A percentile compares a stretch with the other conserved stretches of the same genome.
Evolutionary conservation across 192 early-diverging fungal genomes (phyloP).

Genomic region (Pilobolus umbonatus): DNA sequence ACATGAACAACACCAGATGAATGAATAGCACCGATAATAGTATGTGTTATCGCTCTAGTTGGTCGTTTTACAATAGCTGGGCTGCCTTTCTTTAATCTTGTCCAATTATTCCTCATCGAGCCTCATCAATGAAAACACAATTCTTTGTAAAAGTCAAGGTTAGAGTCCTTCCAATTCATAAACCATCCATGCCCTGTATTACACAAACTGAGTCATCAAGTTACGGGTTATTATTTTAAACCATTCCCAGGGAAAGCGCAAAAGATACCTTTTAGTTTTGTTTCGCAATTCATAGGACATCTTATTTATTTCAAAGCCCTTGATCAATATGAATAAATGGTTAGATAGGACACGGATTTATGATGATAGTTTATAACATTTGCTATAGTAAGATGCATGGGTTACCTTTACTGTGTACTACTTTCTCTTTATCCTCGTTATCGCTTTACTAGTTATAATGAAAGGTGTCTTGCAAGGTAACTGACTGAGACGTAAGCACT

Average conservation of each 20-base stretch:
- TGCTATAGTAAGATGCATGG: neutral
- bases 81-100: constrained; percentile 7
- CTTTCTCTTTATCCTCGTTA: constrained; percentile 8
- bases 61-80: constrained; percentile 6
- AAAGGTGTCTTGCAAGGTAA: constrained; percentile 8
- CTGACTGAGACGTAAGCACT: constrained; percentile 1
- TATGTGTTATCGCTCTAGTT: constrained; percentile 8
- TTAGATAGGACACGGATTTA: neutral
- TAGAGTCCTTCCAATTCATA: constrained; percentile 6
- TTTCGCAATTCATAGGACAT: no score
- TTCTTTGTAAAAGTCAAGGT: constrained; percentile 15
- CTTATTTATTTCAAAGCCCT: no score
- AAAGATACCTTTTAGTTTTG: no score
- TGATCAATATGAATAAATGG: neutral
- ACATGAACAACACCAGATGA: constrained; percentile 7
- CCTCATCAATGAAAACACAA: constrained; percentile 25
- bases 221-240: no score
- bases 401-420: constrained; percentile 2
- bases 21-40: constrained; percentile 18
- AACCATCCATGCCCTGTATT: constrained; percentile 9
- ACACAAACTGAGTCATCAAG: no score
- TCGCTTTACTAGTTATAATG: constrained; percentile 4
- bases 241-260: no score
- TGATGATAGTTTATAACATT: neutral
- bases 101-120: constrained; percentile 8